phyloP scores from a whole-genome alignment of 768 basidiomycete species.

The Xerocomus spinulosus region DNA sequence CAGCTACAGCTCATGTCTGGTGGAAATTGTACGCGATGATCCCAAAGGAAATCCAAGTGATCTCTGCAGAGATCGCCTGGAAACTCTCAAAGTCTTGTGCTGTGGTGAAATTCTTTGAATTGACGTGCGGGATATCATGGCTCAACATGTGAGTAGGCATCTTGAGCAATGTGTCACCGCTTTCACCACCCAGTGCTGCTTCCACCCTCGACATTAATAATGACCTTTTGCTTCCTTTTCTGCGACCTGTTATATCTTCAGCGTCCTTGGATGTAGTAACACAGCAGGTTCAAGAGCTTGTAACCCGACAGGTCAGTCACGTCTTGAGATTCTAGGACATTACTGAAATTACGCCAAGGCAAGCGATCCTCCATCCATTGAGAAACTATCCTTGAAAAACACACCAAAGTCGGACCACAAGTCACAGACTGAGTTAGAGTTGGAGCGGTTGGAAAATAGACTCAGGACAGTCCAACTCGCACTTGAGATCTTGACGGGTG shows the following conservation, averaged over 20 bases:
- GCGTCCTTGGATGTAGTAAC: constrained; percentile 51
- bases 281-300: constrained; percentile 46
- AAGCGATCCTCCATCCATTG: constrained; percentile 44
- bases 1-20: constrained; percentile 58
- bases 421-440: constrained; percentile 58
- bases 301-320: constrained; percentile 45
- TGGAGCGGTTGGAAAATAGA: constrained; percentile 67
- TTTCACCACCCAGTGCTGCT: constrained; percentile 61
- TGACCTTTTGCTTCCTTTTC: constrained; percentile 65
- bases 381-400: constrained; percentile 57
- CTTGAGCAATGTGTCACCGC: constrained; percentile 68
- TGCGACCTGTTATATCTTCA: constrained; percentile 61
- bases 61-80: constrained; percentile 41
- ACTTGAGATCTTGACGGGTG: constrained; percentile 83
- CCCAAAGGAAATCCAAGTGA: constrained; percentile 40
- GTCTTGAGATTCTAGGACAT: neutral
- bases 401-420: constrained; percentile 76
- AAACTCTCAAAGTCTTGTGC: constrained; percentile 60
- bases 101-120: constrained; percentile 48
- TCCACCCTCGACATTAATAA: constrained; percentile 66
- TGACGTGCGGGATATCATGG: neutral
- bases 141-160: constrained; percentile 47
- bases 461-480: constrained; percentile 74
- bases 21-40: constrained; percentile 49
- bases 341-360: constrained; percentile 32